Conservation (phyloP, 2,329 filamentous ascomycete genomes). For the Fusarium domesticum region DNA sequence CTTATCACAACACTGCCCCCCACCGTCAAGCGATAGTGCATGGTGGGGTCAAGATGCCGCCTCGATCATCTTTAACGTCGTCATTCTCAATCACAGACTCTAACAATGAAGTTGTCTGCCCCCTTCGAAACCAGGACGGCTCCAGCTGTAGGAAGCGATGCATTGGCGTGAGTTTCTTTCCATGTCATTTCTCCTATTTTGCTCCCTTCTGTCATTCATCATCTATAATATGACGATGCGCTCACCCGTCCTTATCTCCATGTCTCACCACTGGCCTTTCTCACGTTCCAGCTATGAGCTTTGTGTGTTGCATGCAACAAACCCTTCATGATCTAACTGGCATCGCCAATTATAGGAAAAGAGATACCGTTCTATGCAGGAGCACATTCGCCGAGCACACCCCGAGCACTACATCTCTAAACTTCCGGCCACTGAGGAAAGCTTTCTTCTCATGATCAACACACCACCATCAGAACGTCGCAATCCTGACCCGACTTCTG, state of each 20-base stretch:
- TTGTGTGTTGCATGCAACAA: slow-evolving; percentile 15
- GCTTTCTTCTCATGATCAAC: slow-evolving; percentile 94
- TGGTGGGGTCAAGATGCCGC: slow-evolving; percentile 77
- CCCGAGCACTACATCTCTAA: slow-evolving; percentile 97
- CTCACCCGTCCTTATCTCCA: slow-evolving; percentile 18
- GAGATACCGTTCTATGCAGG: slow-evolving; percentile 97
- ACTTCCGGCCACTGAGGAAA: slow-evolving; percentile 95
- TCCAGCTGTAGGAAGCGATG: slow-evolving; percentile 97
- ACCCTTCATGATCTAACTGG: slow-evolving; percentile 21
- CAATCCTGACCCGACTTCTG: slow-evolving; percentile 39
- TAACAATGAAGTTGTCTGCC: slow-evolving; percentile 96
- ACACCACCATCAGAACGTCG: slow-evolving; percentile 75
- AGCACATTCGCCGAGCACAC: slow-evolving; percentile 96
- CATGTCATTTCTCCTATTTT: slow-evolving; percentile 7
- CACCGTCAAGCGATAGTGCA: slow-evolving; percentile 36
- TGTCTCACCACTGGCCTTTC: slow-evolving; percentile 27
- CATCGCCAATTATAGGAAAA: slow-evolving; percentile 65
- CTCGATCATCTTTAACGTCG: slow-evolving; percentile 79
- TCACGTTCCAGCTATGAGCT: slow-evolving; percentile 11
- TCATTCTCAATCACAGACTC: slow-evolving; percentile 90
- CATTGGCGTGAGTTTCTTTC: slow-evolving; percentile 76
- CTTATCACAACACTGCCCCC: slow-evolving; percentile 23
- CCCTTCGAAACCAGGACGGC: slow-evolving; percentile 91
- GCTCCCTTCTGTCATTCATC: slow-evolving; percentile 8
- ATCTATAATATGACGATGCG: slow-evolving; percentile 7